Evolutionary conservation across 1,139 yeast species (phyloP), one percentile per base, ranked within the genome.

Genomic region (Protomyces inouyei): DNA sequence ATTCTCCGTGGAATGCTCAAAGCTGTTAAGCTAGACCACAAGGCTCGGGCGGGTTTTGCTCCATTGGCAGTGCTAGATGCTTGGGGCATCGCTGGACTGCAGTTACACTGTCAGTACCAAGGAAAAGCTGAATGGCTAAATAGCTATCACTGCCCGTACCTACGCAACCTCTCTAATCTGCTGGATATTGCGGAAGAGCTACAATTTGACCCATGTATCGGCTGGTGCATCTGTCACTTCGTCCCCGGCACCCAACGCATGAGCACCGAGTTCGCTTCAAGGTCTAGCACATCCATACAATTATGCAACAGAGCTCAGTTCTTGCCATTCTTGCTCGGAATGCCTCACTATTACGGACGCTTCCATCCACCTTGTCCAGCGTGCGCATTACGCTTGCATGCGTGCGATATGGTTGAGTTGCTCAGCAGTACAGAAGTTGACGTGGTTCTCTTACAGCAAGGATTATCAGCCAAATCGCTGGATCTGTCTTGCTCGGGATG

Each of bases 101-200:
- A 37, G 32, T 35, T 59, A 18, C 57, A 59, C n/a, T 59, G 54
- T 52, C 40, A 59, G 57, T 59, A 52, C 35, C 63, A 59, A 51
- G 54, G 54, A 25, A 59, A 59, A 35, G 35, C 43, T 10, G 57
- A 59, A 35, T 59, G 63, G 63, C 25, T 59, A 32, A 51, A 43
- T 21, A 55, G 54, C 32, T 59, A 48, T 12, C 40, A 23, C 12
- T 59, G 63, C 46, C 46, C 55, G 10, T 55, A 59, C 52, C 40
- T 52, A 43, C 40, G 36, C 36, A 59, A 59, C 32, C 43, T 38
- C 43, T 14, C n/a, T 4, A 9, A 14, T 14, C 43, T 38, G 2
- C n/a, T 9, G 10, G 43, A 16, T 6, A 14, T 38, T 14, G 43
- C 43, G 16, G n/a, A 12, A 4, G 43, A 14, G 18, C 4, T 38